phyloP scores from a whole-genome alignment of 306 rosid species.

The Dalbergia oliveri region DNA sequence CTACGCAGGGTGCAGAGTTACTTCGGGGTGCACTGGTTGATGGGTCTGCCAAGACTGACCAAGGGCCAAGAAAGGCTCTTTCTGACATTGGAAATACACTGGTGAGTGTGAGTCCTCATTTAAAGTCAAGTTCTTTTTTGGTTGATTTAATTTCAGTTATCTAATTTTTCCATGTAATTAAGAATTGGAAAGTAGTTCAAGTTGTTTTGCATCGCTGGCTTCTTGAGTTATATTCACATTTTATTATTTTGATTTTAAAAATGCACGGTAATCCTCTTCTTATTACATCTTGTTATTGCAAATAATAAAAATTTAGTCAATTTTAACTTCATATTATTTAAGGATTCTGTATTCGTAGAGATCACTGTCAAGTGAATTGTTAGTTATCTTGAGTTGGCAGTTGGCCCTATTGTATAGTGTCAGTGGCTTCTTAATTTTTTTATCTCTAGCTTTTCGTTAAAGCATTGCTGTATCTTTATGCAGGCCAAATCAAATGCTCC shows the following conservation, averaged over 20 bases:
- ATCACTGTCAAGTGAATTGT: neutral
- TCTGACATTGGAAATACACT: slow-evolving; percentile 83
- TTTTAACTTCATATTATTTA: neutral
- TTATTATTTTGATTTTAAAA: neutral
- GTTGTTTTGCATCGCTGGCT: neutral
- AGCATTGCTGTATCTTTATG: neutral
- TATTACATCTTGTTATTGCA: neutral
- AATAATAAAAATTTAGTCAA: neutral
- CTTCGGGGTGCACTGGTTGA: slow-evolving; percentile 78
- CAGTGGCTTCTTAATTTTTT: neutral
- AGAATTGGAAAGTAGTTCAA: neutral
- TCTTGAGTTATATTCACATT: neutral
- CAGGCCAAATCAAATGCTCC: slow-evolving; percentile 74
- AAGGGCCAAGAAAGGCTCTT: slow-evolving; percentile 65
- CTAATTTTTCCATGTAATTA: slow-evolving; percentile 2
- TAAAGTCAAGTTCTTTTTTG: neutral
- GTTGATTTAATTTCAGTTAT: neutral
- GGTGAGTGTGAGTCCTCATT: slow-evolving; percentile 53
- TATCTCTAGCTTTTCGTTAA: neutral
- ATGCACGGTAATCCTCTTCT: neutral
- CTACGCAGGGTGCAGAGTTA: slow-evolving; percentile 79
- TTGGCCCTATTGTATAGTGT: neutral
- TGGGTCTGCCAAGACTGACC: slow-evolving; percentile 58
- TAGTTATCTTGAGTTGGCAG: neutral
- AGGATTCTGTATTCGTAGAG: neutral